Base-by-base conservation (phyloP, 1,284 basidiomycete species). In the Ceraceosorus guamensis region DNA sequence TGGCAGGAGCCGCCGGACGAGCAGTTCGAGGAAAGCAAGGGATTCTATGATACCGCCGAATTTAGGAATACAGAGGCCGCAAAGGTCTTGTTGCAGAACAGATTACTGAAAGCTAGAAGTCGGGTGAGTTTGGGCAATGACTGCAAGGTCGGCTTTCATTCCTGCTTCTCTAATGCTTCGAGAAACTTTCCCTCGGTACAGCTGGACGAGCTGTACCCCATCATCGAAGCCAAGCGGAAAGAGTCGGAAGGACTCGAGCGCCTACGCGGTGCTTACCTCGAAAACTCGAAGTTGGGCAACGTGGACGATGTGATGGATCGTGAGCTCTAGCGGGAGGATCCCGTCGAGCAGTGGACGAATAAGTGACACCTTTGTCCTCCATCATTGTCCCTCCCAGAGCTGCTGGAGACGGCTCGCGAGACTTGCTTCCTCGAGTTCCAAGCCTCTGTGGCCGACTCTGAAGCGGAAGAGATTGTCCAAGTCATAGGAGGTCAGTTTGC, bases 281-380 rank as follows among this genome's bases (percentile, higher is more conserved):
- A 58, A 44, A 45, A 66, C 10, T 57, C 53, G 32, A 57, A 54
- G 1, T 56, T 66, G 34, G 65, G 66, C 41, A 59, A 65, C 18
- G 50, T 61, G 4, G 66, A 68, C 45, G 60, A 66, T 43, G 66
- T 68, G 32, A 56, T 65, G 55, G 61, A 68, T n/a, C 55, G 55
- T 56, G 37, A 44, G 55, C 49, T n/a, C n/a, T n/a, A n/a, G n/a
- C n/a, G n/a, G n/a, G n/a, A n/a, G n/a, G n/a, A n/a, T n/a, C n/a
- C n/a, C n/a, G n/a, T n/a, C n/a, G n/a, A n/a, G n/a, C n/a, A n/a
- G n/a, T n/a, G n/a, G n/a, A n/a, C 55, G 66, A 31, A 55, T 68
- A 24, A 61, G 66, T 10, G 66, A 68, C 32, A 52, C 57, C n/a
- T n/a, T n/a, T n/a, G n/a, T n/a, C n/a, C n/a, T n/a, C n/a, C n/a